These are phyloP conservation scores for Prosopis cineraria DNA, from an alignment of 306 rosid genomes.

Conservation along the genomic window DNA sequence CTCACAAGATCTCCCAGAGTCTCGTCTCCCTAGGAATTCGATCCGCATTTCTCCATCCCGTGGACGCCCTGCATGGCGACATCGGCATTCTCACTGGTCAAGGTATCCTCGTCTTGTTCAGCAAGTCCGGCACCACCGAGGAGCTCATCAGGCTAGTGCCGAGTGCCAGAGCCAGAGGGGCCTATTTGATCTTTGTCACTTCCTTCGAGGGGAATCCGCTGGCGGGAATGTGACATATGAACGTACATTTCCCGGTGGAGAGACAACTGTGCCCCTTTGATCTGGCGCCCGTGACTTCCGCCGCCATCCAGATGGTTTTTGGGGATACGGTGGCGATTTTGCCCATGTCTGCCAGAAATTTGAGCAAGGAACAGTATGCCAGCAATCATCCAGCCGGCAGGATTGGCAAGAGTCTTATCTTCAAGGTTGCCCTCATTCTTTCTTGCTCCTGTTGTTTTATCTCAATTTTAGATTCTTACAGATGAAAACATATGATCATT, in stretches of 20 bases:
- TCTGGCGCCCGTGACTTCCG: constrained; percentile 89
- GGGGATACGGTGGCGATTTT: constrained; percentile 97
- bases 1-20: constrained; percentile 88
- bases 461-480: not conserved
- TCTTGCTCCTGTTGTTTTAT: not conserved
- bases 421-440: constrained; percentile 52
- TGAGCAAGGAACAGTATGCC: constrained; percentile 83
- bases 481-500: not conserved
- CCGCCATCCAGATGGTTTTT: no score
- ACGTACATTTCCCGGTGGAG: constrained; percentile 80
- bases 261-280: constrained; percentile 87
- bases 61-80: constrained; percentile 97
- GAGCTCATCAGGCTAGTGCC: constrained; percentile 90
- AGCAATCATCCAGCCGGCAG: constrained; percentile 91
- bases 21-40: constrained; percentile 87
- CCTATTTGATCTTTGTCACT: constrained; percentile 64
- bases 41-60: constrained; percentile 75
- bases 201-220: constrained; percentile 61
- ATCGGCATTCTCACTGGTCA: constrained; percentile 64
- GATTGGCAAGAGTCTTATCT: constrained; percentile 93
- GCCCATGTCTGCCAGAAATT: constrained; percentile 78
- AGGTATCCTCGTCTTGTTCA: constrained; percentile 76
- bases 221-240: constrained; percentile 69
- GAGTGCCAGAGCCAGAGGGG: constrained; percentile 78
- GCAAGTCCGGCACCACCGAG: constrained; percentile 88